Percentiles rank a stretch among this genome's conserved stretches.
Conservation (phyloP, 1,284 basidiomycete genomes). For the Ustilago esculenta region DNA sequence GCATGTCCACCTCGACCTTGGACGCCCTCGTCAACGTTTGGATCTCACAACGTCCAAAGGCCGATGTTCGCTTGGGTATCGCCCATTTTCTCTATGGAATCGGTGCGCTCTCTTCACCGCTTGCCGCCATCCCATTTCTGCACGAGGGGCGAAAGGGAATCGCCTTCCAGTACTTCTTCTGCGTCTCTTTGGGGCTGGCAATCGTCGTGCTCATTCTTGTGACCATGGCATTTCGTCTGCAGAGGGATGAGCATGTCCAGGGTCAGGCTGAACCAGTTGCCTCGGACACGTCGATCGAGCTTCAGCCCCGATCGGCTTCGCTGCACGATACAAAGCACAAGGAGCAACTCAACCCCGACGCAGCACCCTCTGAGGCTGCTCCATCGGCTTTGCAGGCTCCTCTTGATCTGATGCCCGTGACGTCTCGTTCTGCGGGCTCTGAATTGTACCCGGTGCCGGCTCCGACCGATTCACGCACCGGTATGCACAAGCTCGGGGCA, state of each 20-base stretch:
- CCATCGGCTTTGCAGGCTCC: constrained; percentile 1
- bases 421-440: constrained; percentile 1
- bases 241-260: constrained; percentile 33
- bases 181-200: constrained; percentile 33
- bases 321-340: constrained; percentile 1
- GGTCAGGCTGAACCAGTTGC: background rate
- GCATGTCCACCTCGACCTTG: constrained; percentile 25
- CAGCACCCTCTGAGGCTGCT: background rate
- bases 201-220: constrained; percentile 22
- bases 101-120: constrained; percentile 47
- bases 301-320: constrained; percentile 2
- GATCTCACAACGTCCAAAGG: constrained; percentile 38
- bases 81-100: constrained; percentile 52
- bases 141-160: constrained; percentile 19
- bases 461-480: constrained; percentile 1
- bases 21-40: constrained; percentile 46
- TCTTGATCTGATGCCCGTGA: constrained; percentile 17
- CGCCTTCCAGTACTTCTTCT: constrained; percentile 48
- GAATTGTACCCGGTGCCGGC: constrained; percentile 12
- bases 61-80: constrained; percentile 42
- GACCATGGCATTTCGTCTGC: constrained; percentile 32
- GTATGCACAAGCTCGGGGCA: constrained; percentile 26
- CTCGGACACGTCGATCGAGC: constrained; percentile 6
- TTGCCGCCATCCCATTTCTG: constrained; percentile 48
- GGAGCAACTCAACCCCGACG: background rate